Conservation (phyloP, 495 filamentous ascomycete species). For the Xylaria flabelliformis region DNA sequence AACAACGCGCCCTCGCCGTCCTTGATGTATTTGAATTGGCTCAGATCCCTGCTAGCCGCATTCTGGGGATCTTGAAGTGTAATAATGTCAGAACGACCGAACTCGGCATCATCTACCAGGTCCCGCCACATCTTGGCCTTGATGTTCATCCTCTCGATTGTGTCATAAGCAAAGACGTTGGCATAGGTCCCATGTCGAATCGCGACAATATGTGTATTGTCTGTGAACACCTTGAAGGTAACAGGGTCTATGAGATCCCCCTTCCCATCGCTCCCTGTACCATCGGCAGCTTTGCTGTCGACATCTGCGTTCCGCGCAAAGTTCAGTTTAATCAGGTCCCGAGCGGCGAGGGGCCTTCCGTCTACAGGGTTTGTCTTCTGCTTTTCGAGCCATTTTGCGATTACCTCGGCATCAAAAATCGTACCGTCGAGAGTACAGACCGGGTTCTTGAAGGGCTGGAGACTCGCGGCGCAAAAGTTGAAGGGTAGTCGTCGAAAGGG, state of each 20-base stretch:
- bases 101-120: conserved; percentile 85
- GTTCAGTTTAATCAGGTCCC: conserved; percentile 88
- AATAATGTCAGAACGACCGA: conserved; percentile 90
- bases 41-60: conserved; percentile 79
- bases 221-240: conserved; percentile 95
- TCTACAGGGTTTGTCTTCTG: conserved; percentile 89
- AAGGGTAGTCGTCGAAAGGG: conserved; percentile 91
- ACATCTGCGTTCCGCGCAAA: conserved; percentile 88
- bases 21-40: conserved; percentile 86
- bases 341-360: conserved; percentile 75
- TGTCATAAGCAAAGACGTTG: conserved; percentile 97
- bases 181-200: conserved; percentile 76
- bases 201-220: conserved; percentile 96
- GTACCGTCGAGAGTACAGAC: conserved; percentile 81
- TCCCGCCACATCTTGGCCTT: conserved; percentile 98
- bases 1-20: conserved; percentile 76
- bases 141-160: conserved; percentile 91
- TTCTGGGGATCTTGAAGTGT: conserved; percentile 97
- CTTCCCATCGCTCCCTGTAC: conserved; percentile 49
- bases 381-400: conserved; percentile 90
- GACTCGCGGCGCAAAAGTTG: conserved; percentile 95
- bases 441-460: conserved; percentile 88
- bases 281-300: conserved; percentile 46
- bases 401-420: conserved; percentile 87
- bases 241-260: conserved; percentile 95